Percentiles rank a stretch among this genome's conserved stretches.
Evolutionary conservation across 2,329 filamentous ascomycete species (phyloP).

Genomic region (Phaeoacremonium minimum): DNA sequence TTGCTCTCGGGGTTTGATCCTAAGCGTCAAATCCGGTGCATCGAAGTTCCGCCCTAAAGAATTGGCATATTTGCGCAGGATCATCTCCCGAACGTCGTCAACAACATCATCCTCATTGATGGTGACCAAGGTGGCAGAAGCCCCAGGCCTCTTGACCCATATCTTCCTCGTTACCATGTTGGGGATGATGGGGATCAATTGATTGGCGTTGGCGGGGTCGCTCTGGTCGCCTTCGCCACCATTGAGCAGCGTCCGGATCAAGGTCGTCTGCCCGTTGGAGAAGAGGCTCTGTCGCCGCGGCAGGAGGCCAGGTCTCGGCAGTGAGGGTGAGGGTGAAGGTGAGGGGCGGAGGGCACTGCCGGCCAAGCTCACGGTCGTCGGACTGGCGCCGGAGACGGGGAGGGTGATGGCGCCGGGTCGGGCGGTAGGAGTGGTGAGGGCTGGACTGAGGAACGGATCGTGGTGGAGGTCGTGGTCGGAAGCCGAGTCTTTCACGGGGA

Average conservation of each 20-base stretch:
- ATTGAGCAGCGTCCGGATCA: slow-evolving; percentile 51
- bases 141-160: slow-evolving; percentile 86
- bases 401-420: slow-evolving; percentile 11
- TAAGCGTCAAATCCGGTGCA: slow-evolving; percentile 80
- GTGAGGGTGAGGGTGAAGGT: slow-evolving; percentile 9
- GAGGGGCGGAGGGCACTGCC: slow-evolving; percentile 17
- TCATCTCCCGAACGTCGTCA: slow-evolving; percentile 90
- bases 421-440: slow-evolving; percentile 5
- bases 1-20: slow-evolving; percentile 69
- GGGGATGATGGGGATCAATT: slow-evolving; percentile 32
- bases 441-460: slow-evolving; percentile 5
- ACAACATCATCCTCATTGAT: slow-evolving; percentile 87
- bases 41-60: slow-evolving; percentile 86
- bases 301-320: slow-evolving; percentile 16
- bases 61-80: slow-evolving; percentile 90
- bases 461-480: slow-evolving; percentile 3
- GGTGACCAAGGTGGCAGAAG: slow-evolving; percentile 81
- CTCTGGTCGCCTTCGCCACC: slow-evolving; percentile 31
- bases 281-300: slow-evolving; percentile 39
- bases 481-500: slow-evolving; percentile 14
- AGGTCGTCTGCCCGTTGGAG: slow-evolving; percentile 35
- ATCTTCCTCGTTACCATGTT: slow-evolving; percentile 72
- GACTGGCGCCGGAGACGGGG: slow-evolving; percentile 10
- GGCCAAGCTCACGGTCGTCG: slow-evolving; percentile 10
- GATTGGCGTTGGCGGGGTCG: slow-evolving; percentile 31